phyloP scores from a whole-genome alignment of 2,329 filamentous ascomycete genomes.

The Raffaelea deltoideospora region DNA sequence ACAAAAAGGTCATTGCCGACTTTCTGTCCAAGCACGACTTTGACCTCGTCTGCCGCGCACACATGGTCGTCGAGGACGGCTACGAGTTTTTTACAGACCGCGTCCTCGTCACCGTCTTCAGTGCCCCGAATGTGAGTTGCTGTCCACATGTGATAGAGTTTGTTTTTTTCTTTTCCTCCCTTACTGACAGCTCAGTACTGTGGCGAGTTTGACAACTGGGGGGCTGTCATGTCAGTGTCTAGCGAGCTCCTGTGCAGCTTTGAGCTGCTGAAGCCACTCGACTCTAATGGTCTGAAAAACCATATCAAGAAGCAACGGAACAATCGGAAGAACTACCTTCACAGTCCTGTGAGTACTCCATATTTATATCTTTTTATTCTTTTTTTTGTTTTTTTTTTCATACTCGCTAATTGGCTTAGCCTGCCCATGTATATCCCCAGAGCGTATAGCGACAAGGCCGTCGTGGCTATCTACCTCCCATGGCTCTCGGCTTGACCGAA shows the following conservation, averaged over 20 bases:
- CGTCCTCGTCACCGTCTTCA: slow-evolving; percentile 91
- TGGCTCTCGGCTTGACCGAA: no score
- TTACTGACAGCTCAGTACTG: slow-evolving; percentile 54
- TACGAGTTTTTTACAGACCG: slow-evolving; percentile 98
- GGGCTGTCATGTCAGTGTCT: slow-evolving; percentile 96
- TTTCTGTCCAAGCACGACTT: slow-evolving; percentile 93
- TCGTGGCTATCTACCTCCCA: no score
- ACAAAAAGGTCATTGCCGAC: slow-evolving; percentile 94
- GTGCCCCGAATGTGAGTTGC: slow-evolving; percentile 79
- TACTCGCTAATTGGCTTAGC: slow-evolving; percentile 19
- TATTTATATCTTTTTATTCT: not conserved
- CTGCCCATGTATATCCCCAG: slow-evolving; percentile 39
- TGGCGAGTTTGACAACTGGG: slow-evolving; percentile 98
- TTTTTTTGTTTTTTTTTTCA: not conserved
- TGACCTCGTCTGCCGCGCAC: slow-evolving; percentile 88
- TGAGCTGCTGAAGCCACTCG: slow-evolving; percentile 87
- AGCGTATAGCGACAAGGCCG: slow-evolving; percentile 32
- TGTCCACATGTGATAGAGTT: no score
- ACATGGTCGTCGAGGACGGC: slow-evolving; percentile 98
- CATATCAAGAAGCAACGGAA: slow-evolving; percentile 98
- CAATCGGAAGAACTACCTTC: slow-evolving; percentile 87
- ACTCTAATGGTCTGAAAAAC: slow-evolving; percentile 90
- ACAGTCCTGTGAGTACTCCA: slow-evolving; percentile 66
- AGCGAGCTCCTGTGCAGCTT: slow-evolving; percentile 90
- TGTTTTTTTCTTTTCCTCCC: not conserved